Base-by-base conservation (phyloP, 306 rosid genomes). In the Cicer cuneatum region DNA sequence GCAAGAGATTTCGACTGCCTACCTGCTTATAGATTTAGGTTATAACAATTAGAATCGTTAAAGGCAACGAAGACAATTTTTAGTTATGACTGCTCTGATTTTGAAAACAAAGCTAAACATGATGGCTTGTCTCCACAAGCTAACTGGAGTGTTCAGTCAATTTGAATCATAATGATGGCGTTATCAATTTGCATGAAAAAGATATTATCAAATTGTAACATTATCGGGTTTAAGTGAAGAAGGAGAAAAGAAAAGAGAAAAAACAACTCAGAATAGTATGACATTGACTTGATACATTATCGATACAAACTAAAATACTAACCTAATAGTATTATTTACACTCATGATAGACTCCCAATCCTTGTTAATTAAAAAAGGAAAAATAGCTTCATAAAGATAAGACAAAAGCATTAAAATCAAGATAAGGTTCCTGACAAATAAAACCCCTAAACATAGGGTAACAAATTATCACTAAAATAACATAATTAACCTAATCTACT, bases 1-100 rank as follows among this genome's bases (percentile, higher is more conserved):
- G 77, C 88, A 94, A 86, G 82, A 91, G 89, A 75, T 85, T 88
- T 78, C 90, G 86, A 76, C 85, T 93, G 68, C 98, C 97, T 81
- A 85, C 87, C 98, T 94, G 94, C 79, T 80, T 68, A 78, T 54
- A 83, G 48, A 73, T 60, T 83, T 75, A 84, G 74, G 40, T 12
- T 52, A 75, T 77, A 83, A 82, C 85, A 72, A 69, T 71, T 72
- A 61, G 75, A 79, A 82, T 69, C 76, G 45, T 73, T 18, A 40
- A 47, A 79, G 52, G 45, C 14, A 57, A 47, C 13, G 48, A 67
- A 47, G 68, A 39, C 40, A 72, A 37, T 7, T 52, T 71, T 53
- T 53, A 51, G 16, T 53, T 75, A 73, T 8, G 54, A 49, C 2
- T 8, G 21, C 66, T 19, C 49, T 29, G 35, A 15, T 48, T 1